phyloP scores from a whole-genome alignment of 73 alveolate genomes.

The Paramecium primaurelia region DNA sequence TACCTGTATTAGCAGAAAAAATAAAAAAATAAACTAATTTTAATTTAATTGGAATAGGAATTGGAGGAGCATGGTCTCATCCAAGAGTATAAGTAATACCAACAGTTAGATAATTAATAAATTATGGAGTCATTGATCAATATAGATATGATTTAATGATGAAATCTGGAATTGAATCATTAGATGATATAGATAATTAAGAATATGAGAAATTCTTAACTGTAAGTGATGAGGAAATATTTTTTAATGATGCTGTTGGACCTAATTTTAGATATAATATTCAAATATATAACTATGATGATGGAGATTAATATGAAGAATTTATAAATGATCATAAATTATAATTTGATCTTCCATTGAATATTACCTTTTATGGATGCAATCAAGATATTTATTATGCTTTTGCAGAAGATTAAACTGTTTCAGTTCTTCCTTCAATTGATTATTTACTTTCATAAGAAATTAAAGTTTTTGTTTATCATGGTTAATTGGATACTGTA shows the following conservation, averaged over 20 bases:
- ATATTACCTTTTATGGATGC: neutral
- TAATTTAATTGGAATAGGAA: slow-evolving; percentile 72
- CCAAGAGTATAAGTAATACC: neutral
- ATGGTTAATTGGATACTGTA: slow-evolving; percentile 43
- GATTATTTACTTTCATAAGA: neutral
- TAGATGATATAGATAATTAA: neutral
- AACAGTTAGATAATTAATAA: neutral
- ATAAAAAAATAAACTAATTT: neutral
- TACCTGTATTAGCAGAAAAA: slow-evolving; percentile 68
- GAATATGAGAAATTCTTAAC: neutral
- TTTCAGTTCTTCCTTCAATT: neutral
- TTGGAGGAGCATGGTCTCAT: slow-evolving; percentile 73
- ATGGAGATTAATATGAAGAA: neutral
- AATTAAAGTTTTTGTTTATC: neutral
- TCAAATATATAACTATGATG: neutral
- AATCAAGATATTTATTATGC: slow-evolving; percentile 8
- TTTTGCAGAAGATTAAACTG: neutral
- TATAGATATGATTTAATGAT: neutral
- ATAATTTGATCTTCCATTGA: neutral
- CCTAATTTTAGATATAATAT: slow-evolving; percentile 24
- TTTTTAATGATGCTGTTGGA: neutral
- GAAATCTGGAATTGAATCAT: neutral
- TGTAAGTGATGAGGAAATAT: neutral
- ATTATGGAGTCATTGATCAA: slow-evolving; percentile 5
- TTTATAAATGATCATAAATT: neutral